Base-by-base conservation (phyloP, 495 filamentous ascomycete genomes). In the Lasiosphaeria hispida region DNA sequence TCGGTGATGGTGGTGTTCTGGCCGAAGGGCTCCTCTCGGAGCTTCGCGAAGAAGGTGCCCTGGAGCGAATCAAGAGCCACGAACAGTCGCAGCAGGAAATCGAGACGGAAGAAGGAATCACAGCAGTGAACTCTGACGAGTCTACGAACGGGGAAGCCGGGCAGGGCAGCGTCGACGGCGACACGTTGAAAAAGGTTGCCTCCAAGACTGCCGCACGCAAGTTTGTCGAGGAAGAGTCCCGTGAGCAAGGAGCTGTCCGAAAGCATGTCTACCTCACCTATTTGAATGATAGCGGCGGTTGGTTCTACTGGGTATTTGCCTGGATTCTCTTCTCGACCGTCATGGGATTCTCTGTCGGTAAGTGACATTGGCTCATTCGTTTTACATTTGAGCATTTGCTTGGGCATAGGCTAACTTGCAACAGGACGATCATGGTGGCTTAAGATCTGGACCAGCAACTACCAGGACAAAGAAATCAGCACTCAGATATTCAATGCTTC, bases 181-280 rank as follows among this genome's bases (percentile, higher is more conserved):
- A 72, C 37, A 48, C 72, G 4, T 70, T 80, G 36, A 70, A 71
- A 35, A 83, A 81, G 57, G 64, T 76, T 0, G 35, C 72, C 48
- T 64, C 76, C 10, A 76, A 77, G 59, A 59, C 60, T n/a, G 57
- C 40, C 30, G 67, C 80, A 1, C 77, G 84, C 4, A 89, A 84
- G 63, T 93, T 92, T 57, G 80, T 88, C 40, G 84, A 89, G 61
- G 89, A 91, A 2, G 90, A 95, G 63, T 78, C 73, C 15, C 74
- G 84, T 58, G 87, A 90, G 59, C 75, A 76, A 34, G 90, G 90
- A 4, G 73, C 80, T 10, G 80, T 95, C 17, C 83, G 81, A 51
- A 72, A 75, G 10, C 66, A 68, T 2, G 77, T 93, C 7, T 95
- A 92, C 54, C 64, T 71, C 13, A 74, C 76, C 3, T 94, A 91